Evolutionary conservation across 768 basidiomycete species (phyloP), one percentile per base, ranked within the genome.

Genomic region (Termitomyces sp.): DNA sequence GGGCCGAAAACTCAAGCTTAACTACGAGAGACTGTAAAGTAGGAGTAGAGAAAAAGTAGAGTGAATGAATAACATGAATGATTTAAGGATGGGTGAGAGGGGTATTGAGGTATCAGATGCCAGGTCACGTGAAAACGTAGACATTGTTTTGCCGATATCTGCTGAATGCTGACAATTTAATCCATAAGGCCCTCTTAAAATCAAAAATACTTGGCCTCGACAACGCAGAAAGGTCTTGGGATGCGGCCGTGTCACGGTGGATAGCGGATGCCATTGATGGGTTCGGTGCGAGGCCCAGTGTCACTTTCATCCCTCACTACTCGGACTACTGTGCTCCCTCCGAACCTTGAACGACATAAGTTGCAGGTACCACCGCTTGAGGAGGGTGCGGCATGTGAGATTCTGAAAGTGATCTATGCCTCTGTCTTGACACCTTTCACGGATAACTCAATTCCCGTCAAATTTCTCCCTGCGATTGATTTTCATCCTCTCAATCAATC

Each of bases 401-500:
- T 52, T n/a, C 56, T 61, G 33, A 53, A 19, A 21, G 15, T 33
- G 35, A 45, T 56, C 12, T 61, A 58, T 9, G 17, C 26, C 3
- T 30, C 50, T 19, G 15, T 43, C 9, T 38, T 54, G 5, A 45
- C 26, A 3, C 37, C 50, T 15, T 19, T 37, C 8, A 44, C 53
- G 2, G 55, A 60, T 6, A 41, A 17, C 1, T 31, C 46, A 0
- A n/a, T 50, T 21, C 50, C 54, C 9, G 17, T 23, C 26, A 52
- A 49, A 40, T 49, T 62, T 14, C 49, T 57, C 15, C 40, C 61
- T 8, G 41, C 54, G 10, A 9, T 62, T 6, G 61, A 59, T 46
- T 59, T 59, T 19, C 61, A 62, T n/a, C 61, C 61, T 11, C 58
- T 62, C 19, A 1, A 57, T 62, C n/a, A 59, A 62, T 35, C 45